Percentiles rank a stretch among this genome's conserved stretches.
Evolutionary conservation across 2,329 filamentous ascomycete species (phyloP).

Genomic region (Cladosporium sp.): DNA sequence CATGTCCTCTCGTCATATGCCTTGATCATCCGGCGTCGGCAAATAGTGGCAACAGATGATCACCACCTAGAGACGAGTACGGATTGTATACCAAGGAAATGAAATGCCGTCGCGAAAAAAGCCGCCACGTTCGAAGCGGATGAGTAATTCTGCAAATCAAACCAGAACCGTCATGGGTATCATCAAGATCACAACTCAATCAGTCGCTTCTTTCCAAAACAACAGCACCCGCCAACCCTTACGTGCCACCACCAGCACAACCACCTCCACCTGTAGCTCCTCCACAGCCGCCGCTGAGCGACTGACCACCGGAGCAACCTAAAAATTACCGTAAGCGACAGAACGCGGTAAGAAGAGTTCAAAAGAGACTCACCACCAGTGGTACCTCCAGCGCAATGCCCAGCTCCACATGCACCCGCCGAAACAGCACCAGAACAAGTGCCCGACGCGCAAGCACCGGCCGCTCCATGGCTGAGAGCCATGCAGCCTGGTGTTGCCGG

Average conservation of each 20-base stretch:
- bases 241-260: constrained; percentile 12
- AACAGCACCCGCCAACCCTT: not conserved
- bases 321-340: constrained; percentile 32
- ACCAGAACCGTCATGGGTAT: no score
- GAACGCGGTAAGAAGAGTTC: constrained; percentile 25
- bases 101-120: no score
- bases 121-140: no score
- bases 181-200: no score
- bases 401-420: constrained; percentile 34
- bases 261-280: constrained; percentile 34
- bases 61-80: no score
- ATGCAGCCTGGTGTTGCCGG: constrained; percentile 43
- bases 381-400: constrained; percentile 38
- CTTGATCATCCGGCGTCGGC: no score
- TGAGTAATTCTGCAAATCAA: no score
- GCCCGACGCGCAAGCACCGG: constrained; percentile 46
- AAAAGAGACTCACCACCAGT: constrained; percentile 38
- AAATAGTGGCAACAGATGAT: no score
- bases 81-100: no score
- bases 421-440: constrained; percentile 36
- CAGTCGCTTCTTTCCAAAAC: not conserved
- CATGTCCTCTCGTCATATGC: no score
- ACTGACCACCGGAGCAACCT: constrained; percentile 33
- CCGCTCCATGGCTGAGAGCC: constrained; percentile 34
- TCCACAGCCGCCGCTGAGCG: constrained; percentile 39